Evolutionary conservation across 1,284 basidiomycete species (phyloP).

Genomic region (Puccinia triticina): DNA sequence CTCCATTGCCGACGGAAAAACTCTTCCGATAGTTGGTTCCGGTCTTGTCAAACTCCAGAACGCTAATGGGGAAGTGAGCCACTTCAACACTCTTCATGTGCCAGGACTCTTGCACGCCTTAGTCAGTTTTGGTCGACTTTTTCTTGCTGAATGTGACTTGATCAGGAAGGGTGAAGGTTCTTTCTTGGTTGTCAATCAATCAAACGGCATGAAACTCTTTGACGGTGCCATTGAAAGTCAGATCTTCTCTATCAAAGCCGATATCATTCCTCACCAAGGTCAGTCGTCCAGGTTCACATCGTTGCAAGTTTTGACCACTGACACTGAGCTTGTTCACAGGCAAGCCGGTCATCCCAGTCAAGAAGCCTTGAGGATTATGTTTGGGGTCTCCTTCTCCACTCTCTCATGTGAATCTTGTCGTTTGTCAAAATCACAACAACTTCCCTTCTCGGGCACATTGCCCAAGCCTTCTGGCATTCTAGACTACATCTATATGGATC

Average conservation of each 20-base stretch:
- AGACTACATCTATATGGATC: conserved; percentile 1
- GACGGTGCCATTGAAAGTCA: no score
- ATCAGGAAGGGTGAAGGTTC: no score
- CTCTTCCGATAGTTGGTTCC: not conserved
- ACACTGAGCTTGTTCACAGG: not conserved
- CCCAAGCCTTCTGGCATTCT: not conserved
- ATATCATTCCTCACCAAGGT: not conserved
- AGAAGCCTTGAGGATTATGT: not conserved
- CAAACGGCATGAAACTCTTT: no score
- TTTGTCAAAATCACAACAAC: conserved; percentile 1
- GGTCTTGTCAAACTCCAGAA: not conserved
- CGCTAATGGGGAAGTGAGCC: no score
- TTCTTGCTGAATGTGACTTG: no score
- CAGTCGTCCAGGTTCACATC: not conserved
- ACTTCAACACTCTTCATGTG: not conserved
- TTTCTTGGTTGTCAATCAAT: no score
- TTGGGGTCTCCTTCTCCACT: not conserved
- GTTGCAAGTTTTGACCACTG: not conserved
- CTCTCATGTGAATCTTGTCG: not conserved
- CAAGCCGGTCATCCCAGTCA: not conserved
- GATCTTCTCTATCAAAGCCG: not conserved
- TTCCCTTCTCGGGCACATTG: not conserved
- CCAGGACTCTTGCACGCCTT: not conserved
- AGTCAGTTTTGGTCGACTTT: conserved; percentile 15
- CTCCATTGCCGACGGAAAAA: not conserved